Evolutionary conservation across 2,329 filamentous ascomycete species (phyloP).

Genomic region (Fusarium buharicum): DNA sequence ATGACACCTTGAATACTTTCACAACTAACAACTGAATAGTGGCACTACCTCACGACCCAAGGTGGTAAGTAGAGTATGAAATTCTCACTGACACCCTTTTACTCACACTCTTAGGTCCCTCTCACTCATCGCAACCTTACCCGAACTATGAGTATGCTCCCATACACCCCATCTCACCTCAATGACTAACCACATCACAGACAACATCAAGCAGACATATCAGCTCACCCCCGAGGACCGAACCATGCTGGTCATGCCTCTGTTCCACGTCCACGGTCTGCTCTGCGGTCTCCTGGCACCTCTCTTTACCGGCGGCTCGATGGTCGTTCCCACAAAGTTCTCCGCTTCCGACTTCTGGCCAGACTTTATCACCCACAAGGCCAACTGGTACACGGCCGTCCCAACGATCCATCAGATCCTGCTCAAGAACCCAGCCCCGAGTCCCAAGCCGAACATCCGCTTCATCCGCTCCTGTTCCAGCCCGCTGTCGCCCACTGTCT

Average conservation of each 20-base stretch:
- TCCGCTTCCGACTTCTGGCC: conserved; percentile 85
- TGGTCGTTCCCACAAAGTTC: conserved; percentile 82
- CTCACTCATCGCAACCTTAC: conserved; percentile 84
- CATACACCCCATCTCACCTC: conserved; percentile 38
- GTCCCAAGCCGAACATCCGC: conserved; percentile 75
- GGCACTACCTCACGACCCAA: conserved; percentile 88
- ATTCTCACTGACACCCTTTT: not conserved
- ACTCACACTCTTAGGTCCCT: conserved; percentile 65
- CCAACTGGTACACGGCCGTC: conserved; percentile 94
- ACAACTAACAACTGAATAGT: conserved; percentile 51
- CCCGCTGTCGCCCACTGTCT: conserved; percentile 82
- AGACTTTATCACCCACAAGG: conserved; percentile 77
- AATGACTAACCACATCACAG: conserved; percentile 48
- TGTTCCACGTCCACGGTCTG: conserved; percentile 92
- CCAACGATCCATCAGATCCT: conserved; percentile 93
- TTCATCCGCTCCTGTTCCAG: conserved; percentile 91
- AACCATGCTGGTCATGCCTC: conserved; percentile 88
- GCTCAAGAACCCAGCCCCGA: conserved; percentile 76
- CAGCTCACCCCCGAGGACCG: conserved; percentile 75
- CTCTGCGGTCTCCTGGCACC: conserved; percentile 84
- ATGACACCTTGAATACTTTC: not conserved
- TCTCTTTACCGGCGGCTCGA: conserved; percentile 78
- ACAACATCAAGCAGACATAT: conserved; percentile 84
- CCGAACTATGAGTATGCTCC: conserved; percentile 73
- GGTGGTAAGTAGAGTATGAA: conserved; percentile 64